phyloP scores from a whole-genome alignment of 1,284 basidiomycete species.

The Ceratobasidium theobromae region DNA sequence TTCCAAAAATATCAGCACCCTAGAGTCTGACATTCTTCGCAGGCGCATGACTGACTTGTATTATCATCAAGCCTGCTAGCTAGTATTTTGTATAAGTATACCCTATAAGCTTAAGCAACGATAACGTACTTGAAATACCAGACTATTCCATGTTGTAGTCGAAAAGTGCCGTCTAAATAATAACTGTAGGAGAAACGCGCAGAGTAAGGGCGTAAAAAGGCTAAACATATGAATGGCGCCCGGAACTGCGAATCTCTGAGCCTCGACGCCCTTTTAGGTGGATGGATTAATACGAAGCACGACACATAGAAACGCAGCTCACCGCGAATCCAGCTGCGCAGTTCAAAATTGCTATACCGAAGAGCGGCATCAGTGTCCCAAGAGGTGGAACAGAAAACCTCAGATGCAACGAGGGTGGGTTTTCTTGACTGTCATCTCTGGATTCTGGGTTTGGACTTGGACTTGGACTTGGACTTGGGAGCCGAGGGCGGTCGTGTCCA shows the following conservation, averaged over 20 bases:
- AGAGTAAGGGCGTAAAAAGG: slow-evolving; percentile 18
- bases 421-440: background rate
- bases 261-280: slow-evolving; percentile 9
- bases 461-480: background rate
- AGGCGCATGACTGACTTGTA: background rate
- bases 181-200: slow-evolving; percentile 5
- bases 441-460: background rate
- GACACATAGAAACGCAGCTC: background rate
- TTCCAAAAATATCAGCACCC: background rate
- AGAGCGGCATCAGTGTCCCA: background rate
- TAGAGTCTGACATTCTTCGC: background rate
- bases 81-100: background rate
- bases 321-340: slow-evolving; percentile 19
- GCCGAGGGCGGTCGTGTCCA: slow-evolving; percentile 1
- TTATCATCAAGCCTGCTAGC: background rate
- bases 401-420: background rate
- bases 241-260: slow-evolving; percentile 16
- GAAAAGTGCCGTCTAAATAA: slow-evolving; percentile 11
- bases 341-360: slow-evolving; percentile 6
- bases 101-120: background rate
- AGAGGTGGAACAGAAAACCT: background rate
- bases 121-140: slow-evolving; percentile 16
- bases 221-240: slow-evolving; percentile 23
- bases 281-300: background rate
- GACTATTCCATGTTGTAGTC: slow-evolving; percentile 1